Base-by-base conservation (phyloP, 2,329 filamentous ascomycete genomes). In the Neopestalotiopsis clavispora region DNA sequence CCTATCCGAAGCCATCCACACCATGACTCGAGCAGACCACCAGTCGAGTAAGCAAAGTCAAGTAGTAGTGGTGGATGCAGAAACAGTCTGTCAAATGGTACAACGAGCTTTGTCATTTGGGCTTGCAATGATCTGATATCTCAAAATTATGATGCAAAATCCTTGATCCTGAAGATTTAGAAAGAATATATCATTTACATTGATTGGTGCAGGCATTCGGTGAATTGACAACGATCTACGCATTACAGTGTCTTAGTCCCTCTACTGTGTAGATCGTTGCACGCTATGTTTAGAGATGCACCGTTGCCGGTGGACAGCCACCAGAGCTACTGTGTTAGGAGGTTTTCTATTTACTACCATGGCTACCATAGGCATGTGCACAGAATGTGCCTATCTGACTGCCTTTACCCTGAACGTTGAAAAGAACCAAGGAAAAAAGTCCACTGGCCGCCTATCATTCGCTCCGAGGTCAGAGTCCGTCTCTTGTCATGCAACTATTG, bases 21-120 rank as follows among this genome's bases (percentile, higher is more conserved):
- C 38, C 61, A 64, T 64, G 61, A 64, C 61, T 64, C 61, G 61
- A 64, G 61, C 61, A 38, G n/a, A 52, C n/a, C 13, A 13, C 20
- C 38, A 34, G 61, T 34, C 61, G 61, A 64, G 34, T 64, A 52
- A 64, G 42, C 9, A 52, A 52, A 34, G 59, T 38, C 59, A 61
- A 40, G n/a, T 13, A 61, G 34, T 13, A 20, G 28, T 34, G 10
- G 34, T 52, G 17, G 45, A 52, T n/a, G 45, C n/a, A 38, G 34
- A 38, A 38, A 38, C 34, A 38, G 10, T 10, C 34, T 38, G 10
- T 38, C 34, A 38, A 38, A 38, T 9, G 34, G 34, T 7, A 7
- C 10, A 10, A 38, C 34, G 34, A 38, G 34, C 6, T 38, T 28
- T 38, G 34, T 38, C 34, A 7, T 38, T 38, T 38, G 34, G 34